Percentiles rank a stretch among this genome's conserved stretches.
phyloP scores from a whole-genome alignment of 2,329 filamentous ascomycete species.

The Sclerotinia sclerotiorum region DNA sequence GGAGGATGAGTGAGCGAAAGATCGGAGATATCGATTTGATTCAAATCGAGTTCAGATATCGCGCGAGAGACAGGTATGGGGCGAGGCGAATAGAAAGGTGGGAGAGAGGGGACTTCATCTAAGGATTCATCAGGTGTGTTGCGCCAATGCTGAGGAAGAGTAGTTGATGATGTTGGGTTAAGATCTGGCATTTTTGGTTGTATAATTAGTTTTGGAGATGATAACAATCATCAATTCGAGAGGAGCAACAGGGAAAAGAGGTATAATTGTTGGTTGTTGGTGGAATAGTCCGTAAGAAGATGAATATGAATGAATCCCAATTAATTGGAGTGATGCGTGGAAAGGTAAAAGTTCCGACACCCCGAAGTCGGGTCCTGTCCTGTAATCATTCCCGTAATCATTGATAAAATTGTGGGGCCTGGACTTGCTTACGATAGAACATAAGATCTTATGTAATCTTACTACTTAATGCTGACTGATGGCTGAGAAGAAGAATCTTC shows the following conservation, averaged over 20 bases:
- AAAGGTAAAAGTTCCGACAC: neutral
- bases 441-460: neutral
- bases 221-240: neutral
- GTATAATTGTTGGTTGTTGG: neutral
- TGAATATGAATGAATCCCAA: too few species aligned
- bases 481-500: too few species aligned
- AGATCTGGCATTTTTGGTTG: conserved; percentile 27
- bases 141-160: conserved; percentile 26
- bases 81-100: conserved; percentile 41
- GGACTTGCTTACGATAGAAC: neutral
- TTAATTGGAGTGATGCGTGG: neutral
- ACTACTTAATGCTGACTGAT: neutral
- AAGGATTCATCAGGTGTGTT: conserved; percentile 27
- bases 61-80: conserved; percentile 41
- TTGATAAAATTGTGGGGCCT: conserved; percentile 1
- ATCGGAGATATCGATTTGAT: conserved; percentile 28
- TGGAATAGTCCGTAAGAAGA: too few species aligned
- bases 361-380: conserved; percentile 11
- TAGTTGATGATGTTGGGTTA: conserved; percentile 22
- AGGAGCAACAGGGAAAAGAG: neutral
- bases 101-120: conserved; percentile 36
- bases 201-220: neutral
- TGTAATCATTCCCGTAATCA: neutral
- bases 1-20: conserved; percentile 25
- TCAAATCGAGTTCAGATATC: conserved; percentile 41